Base-by-base conservation (phyloP, 2,329 filamentous ascomycete genomes). In the Sarocladiaceae sp. region DNA sequence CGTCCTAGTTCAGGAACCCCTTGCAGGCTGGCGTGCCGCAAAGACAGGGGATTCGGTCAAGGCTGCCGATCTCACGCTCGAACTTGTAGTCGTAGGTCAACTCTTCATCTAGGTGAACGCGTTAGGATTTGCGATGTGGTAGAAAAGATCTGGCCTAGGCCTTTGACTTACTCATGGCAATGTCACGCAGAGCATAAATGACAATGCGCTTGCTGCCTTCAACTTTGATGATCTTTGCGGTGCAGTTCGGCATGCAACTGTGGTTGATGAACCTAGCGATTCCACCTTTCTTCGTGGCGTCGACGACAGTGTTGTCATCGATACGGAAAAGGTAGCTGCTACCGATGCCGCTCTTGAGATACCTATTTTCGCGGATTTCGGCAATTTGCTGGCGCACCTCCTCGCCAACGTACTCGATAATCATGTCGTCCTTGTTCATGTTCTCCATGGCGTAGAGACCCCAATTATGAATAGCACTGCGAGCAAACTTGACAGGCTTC, bases 11-110 rank as follows among this genome's bases (percentile, higher is more conserved):
- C 67, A 98, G 87, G 73, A 97, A 98, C 51, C 93, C 93, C 74
- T 98, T 98, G 73, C 93, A 98, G 39, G 88, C 89, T 23, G 90
- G 82, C 33, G 91, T 96, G 48, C 93, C 93, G 65, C 93, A 98
- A 42, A 98, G 82, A 72, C 93, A 98, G 42, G 93, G 93, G 56
- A 98, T 96, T 51, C 93, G 88, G 65, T 98, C 93, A 51, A 89
- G 80, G 55, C 88, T 94, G 58, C 89, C 89, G 58, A 94, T 88
- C 67, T 98, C 93, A 56, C 93, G 86, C 71, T 98, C 93, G 64
- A 98, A 98, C 67, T 98, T 98, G 78, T 98, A 98, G 72, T 98
- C 93, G 70, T 98, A 98, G 2, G 93, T 98, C 63, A 98, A 82
- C 73, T 98, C 93, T 69, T 98, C 93, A 63, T 96, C 93, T 98